Base-by-base conservation (phyloP, 2,329 filamentous ascomycete genomes). In the Venturiaceae sp. region DNA sequence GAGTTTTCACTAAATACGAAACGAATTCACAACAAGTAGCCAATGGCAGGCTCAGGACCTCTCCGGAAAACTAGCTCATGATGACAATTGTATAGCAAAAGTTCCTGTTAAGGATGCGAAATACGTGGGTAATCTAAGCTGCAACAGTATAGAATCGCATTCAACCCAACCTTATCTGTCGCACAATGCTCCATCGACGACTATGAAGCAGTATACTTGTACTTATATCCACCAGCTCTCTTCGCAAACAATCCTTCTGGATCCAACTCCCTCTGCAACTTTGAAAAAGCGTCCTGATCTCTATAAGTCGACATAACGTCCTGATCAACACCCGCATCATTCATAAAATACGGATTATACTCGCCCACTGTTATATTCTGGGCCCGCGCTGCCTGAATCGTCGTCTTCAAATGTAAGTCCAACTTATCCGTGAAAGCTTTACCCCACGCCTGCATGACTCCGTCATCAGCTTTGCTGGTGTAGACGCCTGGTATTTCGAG, bases 261-360 rank as follows among this genome's bases (percentile, higher is more conserved):
- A 62, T 73, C 71, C 30, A 65, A 60, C 44, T 63, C 58, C 54
- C 59, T 60, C 63, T 72, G 69, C 57, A 72, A 62, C 13, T 60
- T 61, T 60, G 66, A 69, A 60, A 65, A 67, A 9, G n/a, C n/a
- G n/a, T n/a, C n/a, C n/a, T n/a, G n/a, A 8, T 63, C 66, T 16
- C 63, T 59, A 60, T 68, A 69, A 57, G 50, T 66, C 9, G 62
- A 63, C 6, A 65, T 67, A 11, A 68, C 67, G 50, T 68, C 68
- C 61, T 68, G 67, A 58, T 72, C 68, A 23, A 60, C 63, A 62
- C 65, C 67, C 0, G 70, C 70, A 62, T 74, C 70, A 44, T 55
- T 55, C 53, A 55, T 55, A 19, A 57, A 57, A n/a, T 34, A 33
- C 11, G 55, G 55, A 11, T 32, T 32, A 32, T 52, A 52, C 23